phyloP scores from a whole-genome alignment of 2,329 filamentous ascomycete genomes.

The Hypoxylon sp. region DNA sequence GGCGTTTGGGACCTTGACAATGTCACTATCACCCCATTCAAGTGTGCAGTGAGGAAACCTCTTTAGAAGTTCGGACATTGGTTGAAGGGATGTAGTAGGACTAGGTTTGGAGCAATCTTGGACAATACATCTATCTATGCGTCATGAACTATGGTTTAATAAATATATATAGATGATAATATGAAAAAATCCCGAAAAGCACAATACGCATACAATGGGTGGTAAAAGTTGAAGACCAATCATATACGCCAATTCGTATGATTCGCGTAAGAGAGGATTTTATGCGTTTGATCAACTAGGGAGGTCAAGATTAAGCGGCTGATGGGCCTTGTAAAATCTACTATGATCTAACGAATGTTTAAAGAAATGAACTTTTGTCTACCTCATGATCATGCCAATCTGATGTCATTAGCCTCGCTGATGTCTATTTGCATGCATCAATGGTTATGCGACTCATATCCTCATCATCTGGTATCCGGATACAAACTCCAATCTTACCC shows the following conservation, averaged over 20 bases:
- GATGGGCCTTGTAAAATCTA: constrained; percentile 13
- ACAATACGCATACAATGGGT: neutral
- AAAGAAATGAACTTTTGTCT: constrained; percentile 32
- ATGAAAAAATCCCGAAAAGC: neutral
- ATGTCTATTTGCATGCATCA: constrained; percentile 3
- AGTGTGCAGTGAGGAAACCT: constrained; percentile 45
- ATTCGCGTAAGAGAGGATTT: neutral
- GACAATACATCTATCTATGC: neutral
- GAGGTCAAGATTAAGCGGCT: constrained; percentile 22
- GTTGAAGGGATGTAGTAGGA: neutral
- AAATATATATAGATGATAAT: neutral
- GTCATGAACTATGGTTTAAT: neutral
- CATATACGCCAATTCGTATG: neutral
- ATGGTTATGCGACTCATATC: constrained; percentile 2
- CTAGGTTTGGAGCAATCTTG: neutral
- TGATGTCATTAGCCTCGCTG: constrained; percentile 12
- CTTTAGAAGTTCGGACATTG: constrained; percentile 15
- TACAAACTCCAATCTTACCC: constrained; percentile 14
- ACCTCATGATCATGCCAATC: constrained; percentile 27
- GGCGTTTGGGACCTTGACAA: constrained; percentile 47
- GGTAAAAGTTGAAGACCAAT: neutral
- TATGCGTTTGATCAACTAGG: neutral
- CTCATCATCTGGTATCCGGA: neutral
- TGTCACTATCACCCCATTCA: constrained; percentile 40
- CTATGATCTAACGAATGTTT: constrained; percentile 27